Base-by-base conservation (phyloP, 2,329 filamentous ascomycete species). In the Fusarium denticulatum region DNA sequence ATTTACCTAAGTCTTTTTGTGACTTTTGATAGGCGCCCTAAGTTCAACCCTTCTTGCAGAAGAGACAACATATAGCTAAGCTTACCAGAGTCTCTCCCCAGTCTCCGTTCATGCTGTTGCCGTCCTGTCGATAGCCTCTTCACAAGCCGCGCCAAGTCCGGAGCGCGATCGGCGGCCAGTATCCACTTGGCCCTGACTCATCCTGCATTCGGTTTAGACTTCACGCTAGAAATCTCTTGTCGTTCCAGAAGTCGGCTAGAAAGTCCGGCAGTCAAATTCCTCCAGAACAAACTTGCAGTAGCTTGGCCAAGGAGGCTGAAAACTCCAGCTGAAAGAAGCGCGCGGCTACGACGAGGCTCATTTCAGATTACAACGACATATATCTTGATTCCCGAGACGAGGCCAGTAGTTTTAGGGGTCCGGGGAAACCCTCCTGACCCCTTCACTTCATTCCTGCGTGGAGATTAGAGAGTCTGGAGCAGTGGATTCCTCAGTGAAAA, bases 241-340 rank as follows among this genome's bases (percentile, higher is more conserved):
- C 22, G 32, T 56, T 69, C 70, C 45, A 63, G 71, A 71, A 67
- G 20, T 9, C 49, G 55, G 66, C 66, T 65, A 73, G 55, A 64
- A 42, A 22, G 7, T 14, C 42, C 52, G 37, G 65, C 50, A 47
- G 15, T 24, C 40, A 20, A 20, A 24, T 34, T 10, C 16, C 4
- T 18, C n/a, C 18, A 28, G 1, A 57, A 53, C n/a, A 58, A 60
- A 30, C 37, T 55, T 64, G 60, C 40, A 40, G 49, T n/a, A 28
- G 45, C 37, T 64, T 43, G 37, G 30, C 36, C 2, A 28, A 45
- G 26, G 68, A 71, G 69, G 69, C 69, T 73, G 45, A 73, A 70
- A 56, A 43, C 22, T 7, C 24, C 0, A 22, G 34, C 26, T 53
- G 37, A 22, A 13, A n/a, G 46, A 59, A 59, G 58, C 50, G 30